Base-by-base conservation (phyloP, 2,329 filamentous ascomycete species). In the Setomelanomma holmii region DNA sequence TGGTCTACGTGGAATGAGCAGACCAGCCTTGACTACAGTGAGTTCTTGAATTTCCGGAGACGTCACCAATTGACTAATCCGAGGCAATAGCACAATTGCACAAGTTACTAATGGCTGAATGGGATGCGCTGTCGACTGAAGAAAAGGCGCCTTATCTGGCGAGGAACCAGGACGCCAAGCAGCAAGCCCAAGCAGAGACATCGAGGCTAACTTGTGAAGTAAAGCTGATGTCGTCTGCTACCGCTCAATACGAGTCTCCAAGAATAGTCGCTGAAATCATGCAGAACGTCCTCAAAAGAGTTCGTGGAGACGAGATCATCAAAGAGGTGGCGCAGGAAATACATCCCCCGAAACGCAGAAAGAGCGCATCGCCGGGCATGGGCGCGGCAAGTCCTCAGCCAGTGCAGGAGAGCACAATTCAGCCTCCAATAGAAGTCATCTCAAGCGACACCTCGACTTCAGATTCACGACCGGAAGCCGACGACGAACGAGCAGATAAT, bases 161-260 rank as follows among this genome's bases (percentile, higher is more conserved):
- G 1, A 50, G 58, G 51, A 53, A 45, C 16, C 12, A 61, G 59
- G 45, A 49, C 19, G 48, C 53, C 16, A 24, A 40, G 17, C n/a
- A 47, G 30, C 42, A 40, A 17, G 38, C 49, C 5, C 27, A 49
- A 34, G 44, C 36, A 33, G 23, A 35, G 7, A 24, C 24, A 21
- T 47, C 39, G 4, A 50, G 42, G n/a, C 19, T 38, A 8, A 30
- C 47, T 14, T 53, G 56, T 6, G 53, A 58, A 3, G 27, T 41
- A 11, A 59, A 49, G 33, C 8, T 53, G 33, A 36, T 50, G 40
- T 67, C 65, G 24, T 66, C 63, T 20, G 64, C 64, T 14, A 69
- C 66, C 3, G 60, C 52, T 2, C 53, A 53, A 24, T 57, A 64
- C 19, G 56, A 64, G 44, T 68, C 68, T n/a, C 66, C 68, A 4